Evolutionary conservation across 2,329 filamentous ascomycete species (phyloP).

Genomic region (Periconia digitata): DNA sequence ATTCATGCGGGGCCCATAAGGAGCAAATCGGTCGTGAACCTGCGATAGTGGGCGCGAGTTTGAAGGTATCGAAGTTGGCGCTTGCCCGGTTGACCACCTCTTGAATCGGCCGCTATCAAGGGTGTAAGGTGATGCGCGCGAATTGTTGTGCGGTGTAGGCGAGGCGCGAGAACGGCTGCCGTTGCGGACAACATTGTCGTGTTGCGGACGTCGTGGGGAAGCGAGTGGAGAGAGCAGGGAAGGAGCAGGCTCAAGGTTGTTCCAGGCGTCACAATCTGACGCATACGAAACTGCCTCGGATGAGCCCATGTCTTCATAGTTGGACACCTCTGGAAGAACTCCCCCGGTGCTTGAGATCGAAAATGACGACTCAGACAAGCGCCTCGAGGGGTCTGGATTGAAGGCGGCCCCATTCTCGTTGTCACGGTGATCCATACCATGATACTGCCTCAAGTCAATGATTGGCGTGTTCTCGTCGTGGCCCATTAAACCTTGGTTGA

Average conservation of each 20-base stretch:
- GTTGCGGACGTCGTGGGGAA: conserved; percentile 68
- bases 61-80: conserved; percentile 61
- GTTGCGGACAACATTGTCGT: conserved; percentile 49
- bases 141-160: conserved; percentile 68
- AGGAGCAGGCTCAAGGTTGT: conserved; percentile 67
- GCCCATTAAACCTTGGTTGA: conserved; percentile 38
- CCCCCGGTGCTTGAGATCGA: conserved; percentile 66
- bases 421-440: conserved; percentile 35
- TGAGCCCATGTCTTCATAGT: conserved; percentile 71
- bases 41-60: conserved; percentile 57
- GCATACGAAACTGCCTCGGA: conserved; percentile 68
- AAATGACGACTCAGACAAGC: conserved; percentile 73
- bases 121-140: conserved; percentile 70
- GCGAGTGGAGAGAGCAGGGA: conserved; percentile 72
- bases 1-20: conserved; percentile 61
- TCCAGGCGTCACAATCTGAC: conserved; percentile 63
- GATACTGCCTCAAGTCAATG: conserved; percentile 44
- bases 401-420: conserved; percentile 29
- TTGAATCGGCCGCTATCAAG: conserved; percentile 69
- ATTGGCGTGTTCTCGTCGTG: conserved; percentile 45
- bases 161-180: conserved; percentile 69
- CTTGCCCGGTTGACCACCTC: conserved; percentile 71
- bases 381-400: conserved; percentile 57
- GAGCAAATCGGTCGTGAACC: conserved; percentile 63
- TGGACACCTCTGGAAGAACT: conserved; percentile 66